Percentiles rank a stretch among this genome's conserved stretches.
Conservation (phyloP, 1,284 basidiomycete species). For the Tilletia setariae region DNA sequence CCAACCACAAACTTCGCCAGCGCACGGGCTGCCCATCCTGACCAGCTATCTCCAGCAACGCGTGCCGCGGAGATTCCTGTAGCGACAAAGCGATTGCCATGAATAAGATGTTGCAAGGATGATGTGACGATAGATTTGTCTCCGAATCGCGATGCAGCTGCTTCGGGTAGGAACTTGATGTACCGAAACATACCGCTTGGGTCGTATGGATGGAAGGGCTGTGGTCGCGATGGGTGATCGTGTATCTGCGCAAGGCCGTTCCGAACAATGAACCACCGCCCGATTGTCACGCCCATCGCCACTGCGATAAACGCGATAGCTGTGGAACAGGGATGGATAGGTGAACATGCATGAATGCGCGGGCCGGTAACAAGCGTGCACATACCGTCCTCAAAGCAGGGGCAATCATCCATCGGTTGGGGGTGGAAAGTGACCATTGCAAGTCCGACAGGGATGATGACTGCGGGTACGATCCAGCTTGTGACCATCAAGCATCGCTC, state of each 20-base stretch:
- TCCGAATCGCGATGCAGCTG: slow-evolving; percentile 15
- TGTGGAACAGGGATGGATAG: background rate
- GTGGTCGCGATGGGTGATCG: background rate
- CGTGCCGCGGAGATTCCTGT: background rate
- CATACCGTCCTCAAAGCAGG: slow-evolving; percentile 82
- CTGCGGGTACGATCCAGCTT: slow-evolving; percentile 63
- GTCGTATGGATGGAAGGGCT: slow-evolving; percentile 2
- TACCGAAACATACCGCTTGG: background rate
- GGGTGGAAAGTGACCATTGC: slow-evolving; percentile 79
- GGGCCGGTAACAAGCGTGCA: background rate
- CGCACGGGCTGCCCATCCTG: slow-evolving; percentile 18
- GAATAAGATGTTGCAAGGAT: background rate
- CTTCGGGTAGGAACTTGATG: background rate
- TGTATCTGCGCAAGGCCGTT: slow-evolving; percentile 16
- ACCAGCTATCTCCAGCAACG: background rate
- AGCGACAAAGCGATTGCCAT: background rate
- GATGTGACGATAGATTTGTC: background rate
- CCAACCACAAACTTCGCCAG: slow-evolving; percentile 36
- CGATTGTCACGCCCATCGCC: slow-evolving; percentile 71
- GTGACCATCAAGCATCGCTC: slow-evolving; percentile 56
- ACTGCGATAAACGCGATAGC: slow-evolving; percentile 88
- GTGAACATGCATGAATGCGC: background rate
- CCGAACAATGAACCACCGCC: slow-evolving; percentile 61
- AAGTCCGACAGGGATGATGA: slow-evolving; percentile 66
- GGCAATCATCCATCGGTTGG: slow-evolving; percentile 82